phyloP scores from a whole-genome alignment of 2,329 filamentous ascomycete species.

The Claviceps citrina region DNA sequence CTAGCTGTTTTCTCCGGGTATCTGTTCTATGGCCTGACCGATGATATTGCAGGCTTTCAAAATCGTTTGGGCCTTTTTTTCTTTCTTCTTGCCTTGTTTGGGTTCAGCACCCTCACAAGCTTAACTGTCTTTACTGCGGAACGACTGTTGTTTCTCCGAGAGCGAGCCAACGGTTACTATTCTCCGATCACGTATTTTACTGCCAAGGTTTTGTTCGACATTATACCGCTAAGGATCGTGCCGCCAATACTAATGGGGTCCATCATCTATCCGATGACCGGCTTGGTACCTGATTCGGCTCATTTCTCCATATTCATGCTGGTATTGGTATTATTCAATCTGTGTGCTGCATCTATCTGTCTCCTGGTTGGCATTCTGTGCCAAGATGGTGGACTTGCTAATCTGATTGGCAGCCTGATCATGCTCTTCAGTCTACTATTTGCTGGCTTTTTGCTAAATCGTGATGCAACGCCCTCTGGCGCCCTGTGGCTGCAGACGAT shows the following conservation, averaged over 20 bases:
- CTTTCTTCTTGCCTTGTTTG: constrained; percentile 88
- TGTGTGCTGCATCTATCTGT: constrained; percentile 84
- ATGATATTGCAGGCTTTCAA: constrained; percentile 94
- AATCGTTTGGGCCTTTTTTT: constrained; percentile 95
- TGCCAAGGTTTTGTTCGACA: constrained; percentile 95
- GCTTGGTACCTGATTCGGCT: constrained; percentile 62
- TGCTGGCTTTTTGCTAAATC: constrained; percentile 84
- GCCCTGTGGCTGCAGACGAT: constrained; percentile 83
- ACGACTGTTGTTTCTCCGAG: constrained; percentile 76
- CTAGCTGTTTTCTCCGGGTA: constrained; percentile 88
- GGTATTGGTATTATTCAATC: constrained; percentile 86
- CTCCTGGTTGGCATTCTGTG: constrained; percentile 94
- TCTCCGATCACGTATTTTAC: constrained; percentile 84
- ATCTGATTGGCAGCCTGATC: constrained; percentile 81
- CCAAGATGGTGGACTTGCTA: constrained; percentile 80
- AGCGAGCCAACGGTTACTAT: constrained; percentile 95
- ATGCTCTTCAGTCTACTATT: constrained; percentile 97
- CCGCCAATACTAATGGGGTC: constrained; percentile 89
- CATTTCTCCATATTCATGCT: constrained; percentile 88
- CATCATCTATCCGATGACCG: constrained; percentile 97
- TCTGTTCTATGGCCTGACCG: constrained; percentile 88
- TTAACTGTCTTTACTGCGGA: constrained; percentile 88
- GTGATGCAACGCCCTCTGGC: constrained; percentile 74
- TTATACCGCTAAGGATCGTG: constrained; percentile 83
- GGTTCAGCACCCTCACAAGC: constrained; percentile 89